These are phyloP conservation scores for Aspergillus melleus DNA, from an alignment of 2,329 filamentous ascomycete species.

Conservation along the genomic window DNA sequence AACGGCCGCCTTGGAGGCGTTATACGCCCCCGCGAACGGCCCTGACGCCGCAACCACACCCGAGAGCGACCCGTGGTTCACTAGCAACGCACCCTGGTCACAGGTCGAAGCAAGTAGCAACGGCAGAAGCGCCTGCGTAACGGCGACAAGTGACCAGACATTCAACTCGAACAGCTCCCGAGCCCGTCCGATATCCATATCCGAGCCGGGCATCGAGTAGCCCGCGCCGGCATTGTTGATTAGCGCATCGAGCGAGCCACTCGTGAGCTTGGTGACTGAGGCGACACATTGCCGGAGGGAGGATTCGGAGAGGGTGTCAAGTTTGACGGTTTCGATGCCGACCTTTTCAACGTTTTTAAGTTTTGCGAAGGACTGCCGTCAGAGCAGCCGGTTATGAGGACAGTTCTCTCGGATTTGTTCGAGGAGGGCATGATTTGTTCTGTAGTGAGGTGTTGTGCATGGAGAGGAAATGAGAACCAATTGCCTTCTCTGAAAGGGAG, in stretches of 20 bases:
- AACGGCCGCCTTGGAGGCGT: slow-evolving; percentile 4
- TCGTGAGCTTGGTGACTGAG: neutral
- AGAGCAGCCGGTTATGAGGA: neutral
- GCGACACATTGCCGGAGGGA: neutral
- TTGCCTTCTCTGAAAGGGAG: too few relatives aligned
- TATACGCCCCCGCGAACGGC: neutral
- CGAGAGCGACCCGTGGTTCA: neutral
- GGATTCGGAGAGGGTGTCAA: neutral
- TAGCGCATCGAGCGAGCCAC: neutral
- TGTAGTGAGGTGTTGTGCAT: too few relatives aligned
- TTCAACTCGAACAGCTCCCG: neutral
- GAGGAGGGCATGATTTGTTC: too few relatives aligned
- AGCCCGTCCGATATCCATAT: neutral
- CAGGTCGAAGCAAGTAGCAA: neutral
- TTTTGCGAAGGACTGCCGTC: neutral
- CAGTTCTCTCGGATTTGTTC: too few relatives aligned
- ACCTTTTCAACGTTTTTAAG: neutral
- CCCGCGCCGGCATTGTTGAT: neutral
- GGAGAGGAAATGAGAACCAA: too few relatives aligned
- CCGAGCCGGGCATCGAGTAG: neutral
- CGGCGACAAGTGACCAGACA: neutral
- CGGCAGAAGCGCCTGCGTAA: neutral
- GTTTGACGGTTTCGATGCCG: too few relatives aligned
- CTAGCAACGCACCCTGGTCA: neutral
- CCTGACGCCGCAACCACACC: neutral